These are phyloP conservation scores for Haplographium delicatum DNA, from an alignment of 495 filamentous ascomycete genomes.

Conservation along the genomic window DNA sequence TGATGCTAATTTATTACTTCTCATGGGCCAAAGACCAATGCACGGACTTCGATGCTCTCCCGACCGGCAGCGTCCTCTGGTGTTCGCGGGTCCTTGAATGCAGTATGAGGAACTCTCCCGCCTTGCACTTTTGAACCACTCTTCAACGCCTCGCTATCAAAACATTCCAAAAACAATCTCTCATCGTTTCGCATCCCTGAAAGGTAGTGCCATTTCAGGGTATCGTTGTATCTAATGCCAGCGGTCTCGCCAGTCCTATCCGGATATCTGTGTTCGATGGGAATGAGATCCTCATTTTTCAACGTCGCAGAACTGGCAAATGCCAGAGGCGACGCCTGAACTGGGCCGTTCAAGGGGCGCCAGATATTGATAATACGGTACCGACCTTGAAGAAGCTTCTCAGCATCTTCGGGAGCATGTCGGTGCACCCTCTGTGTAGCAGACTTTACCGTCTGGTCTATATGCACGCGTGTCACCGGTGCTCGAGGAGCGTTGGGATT, in stretches of 20 bases:
- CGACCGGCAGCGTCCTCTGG: constrained; percentile 51
- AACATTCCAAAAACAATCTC: constrained; percentile 76
- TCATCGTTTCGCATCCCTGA: constrained; percentile 73
- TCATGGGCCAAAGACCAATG: constrained; percentile 67
- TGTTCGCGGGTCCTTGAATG: constrained; percentile 70
- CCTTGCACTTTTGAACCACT: constrained; percentile 45
- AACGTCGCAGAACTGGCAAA: constrained; percentile 61
- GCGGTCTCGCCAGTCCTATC: constrained; percentile 70
- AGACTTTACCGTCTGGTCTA: constrained; percentile 73
- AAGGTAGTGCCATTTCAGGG: constrained; percentile 71
- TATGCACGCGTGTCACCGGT: constrained; percentile 70
- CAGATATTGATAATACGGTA: constrained; percentile 88
- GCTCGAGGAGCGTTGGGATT: constrained; percentile 43
- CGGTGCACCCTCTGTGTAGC: constrained; percentile 57
- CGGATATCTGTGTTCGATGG: constrained; percentile 72
- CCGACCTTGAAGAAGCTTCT: constrained; percentile 50
- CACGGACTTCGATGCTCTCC: constrained; percentile 85
- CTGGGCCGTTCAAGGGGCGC: constrained; percentile 70
- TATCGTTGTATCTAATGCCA: constrained; percentile 54
- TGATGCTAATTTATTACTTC: no score
- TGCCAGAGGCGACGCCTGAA: constrained; percentile 64
- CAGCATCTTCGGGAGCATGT: constrained; percentile 56
- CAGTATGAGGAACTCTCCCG: constrained; percentile 72
- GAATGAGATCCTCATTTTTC: constrained; percentile 57
- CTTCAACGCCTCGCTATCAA: constrained; percentile 55